phyloP scores from a whole-genome alignment of 805 yeast species.

The Kurtzmaniella cleridarum region DNA sequence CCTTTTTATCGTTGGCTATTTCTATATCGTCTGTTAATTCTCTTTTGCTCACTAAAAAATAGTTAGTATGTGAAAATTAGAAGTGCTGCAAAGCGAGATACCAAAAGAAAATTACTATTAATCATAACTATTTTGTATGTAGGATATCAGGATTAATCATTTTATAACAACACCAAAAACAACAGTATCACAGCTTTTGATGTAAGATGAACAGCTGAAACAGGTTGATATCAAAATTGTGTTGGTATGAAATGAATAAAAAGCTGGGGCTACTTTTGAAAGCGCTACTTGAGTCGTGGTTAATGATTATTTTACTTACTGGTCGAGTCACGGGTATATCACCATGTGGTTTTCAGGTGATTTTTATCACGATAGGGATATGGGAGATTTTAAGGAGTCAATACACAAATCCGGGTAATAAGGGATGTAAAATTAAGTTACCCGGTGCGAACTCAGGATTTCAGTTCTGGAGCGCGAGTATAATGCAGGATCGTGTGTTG shows the following conservation, averaged over 20 bases:
- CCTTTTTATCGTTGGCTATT: slow-evolving; percentile 10
- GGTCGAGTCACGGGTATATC: slow-evolving; percentile 18
- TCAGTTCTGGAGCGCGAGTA: no score
- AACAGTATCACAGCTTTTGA: no score
- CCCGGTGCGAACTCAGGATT: no score
- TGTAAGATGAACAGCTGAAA: no score
- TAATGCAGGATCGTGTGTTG: no score
- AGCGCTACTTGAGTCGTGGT: neutral
- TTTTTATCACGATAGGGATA: slow-evolving; percentile 8
- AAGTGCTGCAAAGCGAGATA: slow-evolving; percentile 1
- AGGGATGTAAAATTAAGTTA: neutral
- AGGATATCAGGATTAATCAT: no score
- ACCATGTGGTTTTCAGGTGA: slow-evolving; percentile 30
- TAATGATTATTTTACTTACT: neutral
- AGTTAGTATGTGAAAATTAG: slow-evolving; percentile 3
- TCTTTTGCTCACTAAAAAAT: slow-evolving; percentile 17
- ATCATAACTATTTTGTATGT: no score
- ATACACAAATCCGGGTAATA: no score
- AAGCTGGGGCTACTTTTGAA: slow-evolving; percentile 5
- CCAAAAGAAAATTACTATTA: neutral
- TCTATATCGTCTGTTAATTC: slow-evolving; percentile 9
- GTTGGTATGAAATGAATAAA: no score
- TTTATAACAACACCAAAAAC: neutral
- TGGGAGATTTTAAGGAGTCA: no score
- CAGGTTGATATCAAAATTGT: no score